A percentile compares a stretch with the other conserved stretches of the same genome.
phyloP scores from a whole-genome alignment of 139 green algal genomes.

The Yamagishiella unicocca region DNA sequence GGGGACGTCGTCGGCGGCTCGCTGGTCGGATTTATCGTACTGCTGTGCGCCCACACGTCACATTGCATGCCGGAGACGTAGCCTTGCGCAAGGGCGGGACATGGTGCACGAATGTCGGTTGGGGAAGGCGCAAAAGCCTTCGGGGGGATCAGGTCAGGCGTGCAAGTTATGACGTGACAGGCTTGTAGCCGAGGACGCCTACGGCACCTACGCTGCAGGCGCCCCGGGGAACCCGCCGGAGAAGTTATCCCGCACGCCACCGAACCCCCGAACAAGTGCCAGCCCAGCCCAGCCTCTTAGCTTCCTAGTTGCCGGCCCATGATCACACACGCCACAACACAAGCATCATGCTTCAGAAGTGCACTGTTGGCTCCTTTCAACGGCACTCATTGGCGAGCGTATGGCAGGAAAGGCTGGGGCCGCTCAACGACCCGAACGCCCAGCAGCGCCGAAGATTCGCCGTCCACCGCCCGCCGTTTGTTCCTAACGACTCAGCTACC shows the following conservation, averaged over 20 bases:
- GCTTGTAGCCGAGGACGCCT: not conserved
- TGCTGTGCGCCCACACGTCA: conserved; percentile 6
- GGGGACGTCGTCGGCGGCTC: not conserved
- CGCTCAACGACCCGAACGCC: not conserved
- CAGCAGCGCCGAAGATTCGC: too few relatives aligned
- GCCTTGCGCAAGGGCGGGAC: not conserved
- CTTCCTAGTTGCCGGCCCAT: too few relatives aligned
- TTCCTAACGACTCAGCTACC: not conserved
- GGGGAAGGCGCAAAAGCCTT: too few relatives aligned
- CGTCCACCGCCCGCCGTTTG: too few relatives aligned
- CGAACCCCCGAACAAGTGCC: too few relatives aligned
- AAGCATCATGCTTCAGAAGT: not conserved
- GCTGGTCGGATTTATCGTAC: not conserved
- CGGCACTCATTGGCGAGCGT: not conserved
- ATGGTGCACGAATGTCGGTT: too few relatives aligned
- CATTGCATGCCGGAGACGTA: conserved; percentile 43
- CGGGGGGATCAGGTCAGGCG: not conserved
- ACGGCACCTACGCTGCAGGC: not conserved
- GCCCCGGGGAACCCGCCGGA: not conserved
- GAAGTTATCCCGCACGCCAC: too few relatives aligned
- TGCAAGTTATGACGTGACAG: not conserved
- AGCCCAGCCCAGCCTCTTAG: too few relatives aligned
- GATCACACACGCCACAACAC: not conserved
- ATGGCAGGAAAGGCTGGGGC: not conserved
- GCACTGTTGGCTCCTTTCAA: not conserved